Evolutionary conservation across 352 stramenopile species (phyloP).

Genomic region (Globisporangium nagaii): DNA sequence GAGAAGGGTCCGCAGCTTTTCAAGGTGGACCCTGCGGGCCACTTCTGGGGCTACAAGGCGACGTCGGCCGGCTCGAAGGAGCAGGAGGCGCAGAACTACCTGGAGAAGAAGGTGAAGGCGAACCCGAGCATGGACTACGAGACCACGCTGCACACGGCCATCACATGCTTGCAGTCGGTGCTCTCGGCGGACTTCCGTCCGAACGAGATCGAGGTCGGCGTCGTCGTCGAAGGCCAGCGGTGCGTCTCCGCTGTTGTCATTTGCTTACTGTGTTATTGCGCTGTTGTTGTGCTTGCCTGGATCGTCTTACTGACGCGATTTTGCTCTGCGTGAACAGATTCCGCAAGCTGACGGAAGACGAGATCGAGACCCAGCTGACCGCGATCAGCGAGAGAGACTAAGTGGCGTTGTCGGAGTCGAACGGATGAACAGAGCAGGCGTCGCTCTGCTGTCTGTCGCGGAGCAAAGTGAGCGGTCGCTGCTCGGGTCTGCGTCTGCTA

Average conservation of each 20-base stretch:
- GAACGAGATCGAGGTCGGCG: constrained; percentile 92
- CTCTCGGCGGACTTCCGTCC: constrained; percentile 97
- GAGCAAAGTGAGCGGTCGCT: too few species aligned
- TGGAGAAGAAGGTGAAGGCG: constrained; percentile 97
- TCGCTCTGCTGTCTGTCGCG: too few species aligned
- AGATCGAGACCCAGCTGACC: constrained; percentile 97
- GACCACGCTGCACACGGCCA: constrained; percentile 93
- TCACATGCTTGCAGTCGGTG: constrained; percentile 97
- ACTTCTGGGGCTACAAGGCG: constrained; percentile 95
- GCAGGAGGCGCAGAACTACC: constrained; percentile 98
- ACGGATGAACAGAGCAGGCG: background rate
- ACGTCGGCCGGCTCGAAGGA: constrained; percentile 94
- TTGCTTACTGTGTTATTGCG: constrained; percentile 9
- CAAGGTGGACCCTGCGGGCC: constrained; percentile 98
- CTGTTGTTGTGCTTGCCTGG: constrained; percentile 3
- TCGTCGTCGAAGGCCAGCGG: constrained; percentile 56
- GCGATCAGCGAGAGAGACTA: constrained; percentile 96
- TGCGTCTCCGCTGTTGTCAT: constrained; percentile 64
- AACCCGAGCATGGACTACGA: constrained; percentile 90
- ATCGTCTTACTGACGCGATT: too few species aligned
- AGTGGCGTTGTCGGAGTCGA: background rate
- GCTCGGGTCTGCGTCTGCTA: too few species aligned
- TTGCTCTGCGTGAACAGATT: constrained; percentile 69
- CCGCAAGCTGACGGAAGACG: constrained; percentile 92
- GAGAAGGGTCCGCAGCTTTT: constrained; percentile 97